A percentile compares a stretch with the other conserved stretches of the same genome.
These are phyloP conservation scores for Aspergillus sp. DNA, from an alignment of 2,329 filamentous ascomycete genomes.

Conservation along the genomic window DNA sequence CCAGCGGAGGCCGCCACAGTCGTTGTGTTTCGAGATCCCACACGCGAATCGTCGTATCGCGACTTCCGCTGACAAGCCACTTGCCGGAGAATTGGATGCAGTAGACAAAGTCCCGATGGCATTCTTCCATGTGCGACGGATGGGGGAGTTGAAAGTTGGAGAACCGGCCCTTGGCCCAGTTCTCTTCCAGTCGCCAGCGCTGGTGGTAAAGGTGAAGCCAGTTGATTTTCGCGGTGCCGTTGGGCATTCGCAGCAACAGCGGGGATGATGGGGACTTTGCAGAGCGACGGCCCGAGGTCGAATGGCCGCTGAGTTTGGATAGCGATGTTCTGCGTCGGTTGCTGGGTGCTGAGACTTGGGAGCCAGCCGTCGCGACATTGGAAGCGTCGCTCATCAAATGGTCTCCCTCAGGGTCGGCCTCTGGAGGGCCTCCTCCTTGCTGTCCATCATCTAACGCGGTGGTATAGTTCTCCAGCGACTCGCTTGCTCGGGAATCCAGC, in stretches of 20 bases:
- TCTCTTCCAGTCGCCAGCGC: slow-evolving; percentile 77
- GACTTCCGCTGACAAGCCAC: slow-evolving; percentile 87
- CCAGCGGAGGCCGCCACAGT: slow-evolving; percentile 70
- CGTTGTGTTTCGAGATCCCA: slow-evolving; percentile 85
- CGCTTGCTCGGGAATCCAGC: slow-evolving; percentile 38
- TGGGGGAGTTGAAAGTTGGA: slow-evolving; percentile 89
- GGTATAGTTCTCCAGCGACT: slow-evolving; percentile 12
- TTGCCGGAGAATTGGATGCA: slow-evolving; percentile 84
- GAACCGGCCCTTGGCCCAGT: slow-evolving; percentile 82
- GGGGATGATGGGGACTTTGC: slow-evolving; percentile 28
- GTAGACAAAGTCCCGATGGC: slow-evolving; percentile 90
- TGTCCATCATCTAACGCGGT: slow-evolving; percentile 4
- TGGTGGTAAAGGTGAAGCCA: slow-evolving; percentile 94
- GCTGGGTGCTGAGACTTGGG: neutral
- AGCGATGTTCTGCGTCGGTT: no score
- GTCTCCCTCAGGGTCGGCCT: slow-evolving; percentile 38
- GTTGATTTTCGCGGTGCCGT: slow-evolving; percentile 61
- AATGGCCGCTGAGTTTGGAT: no score
- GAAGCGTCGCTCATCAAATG: slow-evolving; percentile 43
- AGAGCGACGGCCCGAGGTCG: neutral
- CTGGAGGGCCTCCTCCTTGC: slow-evolving; percentile 1
- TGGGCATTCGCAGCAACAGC: slow-evolving; percentile 29
- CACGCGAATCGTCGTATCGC: slow-evolving; percentile 81
- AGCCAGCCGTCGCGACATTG: slow-evolving; percentile 10
- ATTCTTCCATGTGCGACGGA: slow-evolving; percentile 73